Conservation (phyloP, 1,284 basidiomycete genomes). For the Malassezia arunalokei region DNA sequence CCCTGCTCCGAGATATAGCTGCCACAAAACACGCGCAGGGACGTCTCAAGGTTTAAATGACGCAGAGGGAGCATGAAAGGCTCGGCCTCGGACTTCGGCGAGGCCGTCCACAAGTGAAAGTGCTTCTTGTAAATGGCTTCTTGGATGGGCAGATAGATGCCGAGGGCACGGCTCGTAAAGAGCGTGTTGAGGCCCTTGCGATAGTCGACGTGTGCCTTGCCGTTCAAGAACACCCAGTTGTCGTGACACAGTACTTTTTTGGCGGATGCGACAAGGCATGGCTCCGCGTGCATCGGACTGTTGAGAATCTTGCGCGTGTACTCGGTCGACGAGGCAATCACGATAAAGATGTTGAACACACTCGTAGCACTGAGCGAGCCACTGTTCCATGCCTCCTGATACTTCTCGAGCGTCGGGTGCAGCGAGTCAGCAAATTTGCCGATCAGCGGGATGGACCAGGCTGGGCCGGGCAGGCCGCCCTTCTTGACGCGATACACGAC, state of each 20-base stretch:
- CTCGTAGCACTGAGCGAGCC: slow-evolving; percentile 44
- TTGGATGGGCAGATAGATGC: slow-evolving; percentile 76
- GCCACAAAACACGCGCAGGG: slow-evolving; percentile 87
- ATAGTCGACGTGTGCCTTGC: slow-evolving; percentile 86
- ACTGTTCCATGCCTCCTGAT: slow-evolving; percentile 42
- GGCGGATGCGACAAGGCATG: slow-evolving; percentile 83
- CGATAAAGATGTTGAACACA: slow-evolving; percentile 45
- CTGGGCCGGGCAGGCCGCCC: slow-evolving; percentile 34
- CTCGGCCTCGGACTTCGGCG: slow-evolving; percentile 27
- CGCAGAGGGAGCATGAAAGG: slow-evolving; percentile 76
- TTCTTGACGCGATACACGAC: slow-evolving; percentile 25
- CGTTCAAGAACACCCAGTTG: slow-evolving; percentile 97
- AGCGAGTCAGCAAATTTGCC: slow-evolving; percentile 45
- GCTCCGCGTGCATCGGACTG: slow-evolving; percentile 48
- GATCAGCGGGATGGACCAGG: slow-evolving; percentile 45
- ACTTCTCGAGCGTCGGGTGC: slow-evolving; percentile 41
- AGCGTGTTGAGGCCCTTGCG: slow-evolving; percentile 78
- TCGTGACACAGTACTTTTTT: slow-evolving; percentile 75
- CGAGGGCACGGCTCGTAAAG: slow-evolving; percentile 63
- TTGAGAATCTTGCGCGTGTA: slow-evolving; percentile 45
- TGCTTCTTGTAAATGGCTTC: slow-evolving; percentile 71
- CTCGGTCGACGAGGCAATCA: slow-evolving; percentile 43
- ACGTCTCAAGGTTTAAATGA: slow-evolving; percentile 93
- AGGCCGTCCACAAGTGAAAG: slow-evolving; percentile 50
- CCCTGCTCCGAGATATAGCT: slow-evolving; percentile 71